These are phyloP conservation scores for Trichosporon sp. DNA, from an alignment of 1,284 basidiomycete species.

Conservation along the genomic window DNA sequence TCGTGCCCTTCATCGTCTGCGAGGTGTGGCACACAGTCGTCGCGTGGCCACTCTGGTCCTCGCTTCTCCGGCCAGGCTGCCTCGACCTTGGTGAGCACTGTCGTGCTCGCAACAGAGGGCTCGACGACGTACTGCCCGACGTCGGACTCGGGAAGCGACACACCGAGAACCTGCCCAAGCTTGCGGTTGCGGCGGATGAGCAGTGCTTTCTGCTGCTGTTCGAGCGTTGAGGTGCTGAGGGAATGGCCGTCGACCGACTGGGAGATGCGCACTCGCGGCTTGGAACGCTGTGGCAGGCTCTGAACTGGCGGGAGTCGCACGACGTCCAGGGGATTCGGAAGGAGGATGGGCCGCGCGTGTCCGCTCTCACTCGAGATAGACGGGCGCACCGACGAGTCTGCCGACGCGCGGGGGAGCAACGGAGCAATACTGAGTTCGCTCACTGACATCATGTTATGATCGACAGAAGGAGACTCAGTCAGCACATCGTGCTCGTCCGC, in stretches of 20 bases:
- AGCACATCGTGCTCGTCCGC: neutral
- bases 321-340: constrained; percentile 32
- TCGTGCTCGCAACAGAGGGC: constrained; percentile 32
- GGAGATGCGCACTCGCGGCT: neutral
- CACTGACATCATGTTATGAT: constrained; percentile 8
- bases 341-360: constrained; percentile 15
- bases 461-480: neutral
- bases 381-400: neutral
- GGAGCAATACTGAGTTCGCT: constrained; percentile 3
- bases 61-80: constrained; percentile 31
- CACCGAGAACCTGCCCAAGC: constrained; percentile 73
- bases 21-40: constrained; percentile 38
- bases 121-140: constrained; percentile 44
- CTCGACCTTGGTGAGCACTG: constrained; percentile 30
- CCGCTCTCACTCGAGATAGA: constrained; percentile 11
- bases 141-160: constrained; percentile 39
- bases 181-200: constrained; percentile 73
- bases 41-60: constrained; percentile 37
- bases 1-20: neutral
- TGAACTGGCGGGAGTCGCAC: constrained; percentile 33
- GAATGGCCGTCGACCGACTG: neutral
- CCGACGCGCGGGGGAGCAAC: neutral
- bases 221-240: constrained; percentile 23
- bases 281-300: constrained; percentile 26
- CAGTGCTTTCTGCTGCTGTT: constrained; percentile 66